Conservation (phyloP, 2,329 filamentous ascomycete species). For the Malbranchea cinnamomea region DNA sequence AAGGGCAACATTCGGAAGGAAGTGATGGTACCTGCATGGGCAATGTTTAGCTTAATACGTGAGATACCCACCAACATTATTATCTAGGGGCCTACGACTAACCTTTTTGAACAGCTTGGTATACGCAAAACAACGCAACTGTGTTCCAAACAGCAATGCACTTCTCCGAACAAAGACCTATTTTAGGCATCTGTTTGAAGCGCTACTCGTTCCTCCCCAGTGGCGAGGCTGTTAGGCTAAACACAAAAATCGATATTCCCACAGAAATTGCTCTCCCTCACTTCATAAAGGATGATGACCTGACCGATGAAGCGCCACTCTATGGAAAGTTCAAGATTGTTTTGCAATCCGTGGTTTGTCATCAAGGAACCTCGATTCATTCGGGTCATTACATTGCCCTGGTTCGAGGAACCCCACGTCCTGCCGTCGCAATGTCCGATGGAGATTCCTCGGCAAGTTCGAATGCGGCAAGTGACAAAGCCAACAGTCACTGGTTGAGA, state of each 20-base stretch:
- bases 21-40: slow-evolving; percentile 91
- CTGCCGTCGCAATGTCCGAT: slow-evolving; percentile 6
- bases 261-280: slow-evolving; percentile 69
- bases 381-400: slow-evolving; percentile 87
- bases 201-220: slow-evolving; percentile 63
- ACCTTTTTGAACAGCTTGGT: slow-evolving; percentile 54
- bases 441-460: slow-evolving; percentile 12
- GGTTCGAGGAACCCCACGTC: slow-evolving; percentile 49
- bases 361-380: slow-evolving; percentile 70
- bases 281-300: slow-evolving; percentile 70
- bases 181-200: slow-evolving; percentile 86
- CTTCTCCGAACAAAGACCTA: slow-evolving; percentile 66
- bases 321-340: slow-evolving; percentile 88
- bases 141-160: slow-evolving; percentile 70
- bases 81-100: slow-evolving; percentile 14
- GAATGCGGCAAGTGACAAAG: slow-evolving; percentile 38
- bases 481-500: slow-evolving; percentile 71
- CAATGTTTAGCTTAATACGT: slow-evolving; percentile 90
- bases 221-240: slow-evolving; percentile 54
- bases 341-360: slow-evolving; percentile 82
- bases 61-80: slow-evolving; percentile 33
- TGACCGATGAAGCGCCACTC: slow-evolving; percentile 50
- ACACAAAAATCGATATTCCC: slow-evolving; percentile 84
- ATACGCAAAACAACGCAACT: slow-evolving; percentile 50
- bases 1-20: slow-evolving; percentile 46